phyloP scores from a whole-genome alignment of 1,139 yeast genomes.

The Kodamaea anthophila region DNA sequence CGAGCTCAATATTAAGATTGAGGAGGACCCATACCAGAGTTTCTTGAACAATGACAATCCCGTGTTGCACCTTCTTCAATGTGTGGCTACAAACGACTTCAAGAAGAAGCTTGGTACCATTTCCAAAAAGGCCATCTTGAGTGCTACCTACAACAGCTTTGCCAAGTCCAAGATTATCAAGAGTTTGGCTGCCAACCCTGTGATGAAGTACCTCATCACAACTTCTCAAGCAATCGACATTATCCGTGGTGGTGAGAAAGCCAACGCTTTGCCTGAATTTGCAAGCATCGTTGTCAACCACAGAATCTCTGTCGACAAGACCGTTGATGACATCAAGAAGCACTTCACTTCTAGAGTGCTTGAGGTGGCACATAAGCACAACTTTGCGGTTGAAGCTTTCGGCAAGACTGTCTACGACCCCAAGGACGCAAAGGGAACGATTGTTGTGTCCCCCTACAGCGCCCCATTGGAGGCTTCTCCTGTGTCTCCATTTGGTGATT shows the following conservation, averaged over 20 bases:
- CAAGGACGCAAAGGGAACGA: slow-evolving; percentile 18
- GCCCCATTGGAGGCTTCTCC: slow-evolving; percentile 30
- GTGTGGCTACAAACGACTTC: slow-evolving; percentile 36
- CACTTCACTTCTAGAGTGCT: slow-evolving; percentile 19
- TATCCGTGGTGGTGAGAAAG: slow-evolving; percentile 29
- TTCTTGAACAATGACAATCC: slow-evolving; percentile 46
- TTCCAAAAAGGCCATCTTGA: slow-evolving; percentile 19
- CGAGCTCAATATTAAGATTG: slow-evolving; percentile 44
- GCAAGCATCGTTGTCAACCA: slow-evolving; percentile 27
- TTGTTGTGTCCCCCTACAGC: slow-evolving; percentile 14
- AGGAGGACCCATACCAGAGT: slow-evolving; percentile 42
- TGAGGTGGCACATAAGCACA: slow-evolving; percentile 22
- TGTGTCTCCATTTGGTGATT: slow-evolving; percentile 29
- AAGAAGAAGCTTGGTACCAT: slow-evolving; percentile 10
- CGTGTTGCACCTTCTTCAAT: slow-evolving; percentile 37
- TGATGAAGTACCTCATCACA: slow-evolving; percentile 19
- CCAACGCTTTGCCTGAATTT: slow-evolving; percentile 35
- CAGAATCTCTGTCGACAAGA: slow-evolving; percentile 26
- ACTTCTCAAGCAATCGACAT: slow-evolving; percentile 34
- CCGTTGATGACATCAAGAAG: slow-evolving; percentile 17
- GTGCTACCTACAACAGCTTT: slow-evolving; percentile 18
- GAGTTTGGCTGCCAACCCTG: slow-evolving; percentile 11
- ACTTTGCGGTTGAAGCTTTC: slow-evolving; percentile 10
- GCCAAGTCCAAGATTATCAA: slow-evolving; percentile 22
- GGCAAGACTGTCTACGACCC: slow-evolving; percentile 17